These are phyloP conservation scores for Lycium ferocissimum DNA, from an alignment of 257 asterid species.

Conservation along the genomic window DNA sequence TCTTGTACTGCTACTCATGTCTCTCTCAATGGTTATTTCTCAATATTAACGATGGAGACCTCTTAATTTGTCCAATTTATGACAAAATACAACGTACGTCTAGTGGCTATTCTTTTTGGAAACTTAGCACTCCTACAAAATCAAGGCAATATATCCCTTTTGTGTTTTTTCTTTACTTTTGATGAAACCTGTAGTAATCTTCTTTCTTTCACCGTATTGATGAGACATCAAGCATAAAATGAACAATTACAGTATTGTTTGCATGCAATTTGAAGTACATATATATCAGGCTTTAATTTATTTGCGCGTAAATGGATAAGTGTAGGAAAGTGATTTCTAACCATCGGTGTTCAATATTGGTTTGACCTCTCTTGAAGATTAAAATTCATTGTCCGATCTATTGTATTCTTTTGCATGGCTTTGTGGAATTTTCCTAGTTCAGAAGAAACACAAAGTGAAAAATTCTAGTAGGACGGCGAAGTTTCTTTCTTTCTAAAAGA, in stretches of 20 bases:
- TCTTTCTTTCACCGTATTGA: not conserved
- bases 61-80: constrained; percentile 21
- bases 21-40: not conserved
- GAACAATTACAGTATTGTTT: not conserved
- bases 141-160: not conserved
- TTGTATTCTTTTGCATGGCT: not conserved
- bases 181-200: not conserved
- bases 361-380: not conserved
- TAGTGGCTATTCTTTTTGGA: not conserved
- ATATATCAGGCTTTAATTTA: not conserved
- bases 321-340: not conserved
- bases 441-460: too few relatives aligned
- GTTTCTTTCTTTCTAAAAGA: too few relatives aligned
- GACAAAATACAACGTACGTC: not conserved
- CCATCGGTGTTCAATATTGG: not conserved
- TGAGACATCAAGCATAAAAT: not conserved
- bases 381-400: not conserved
- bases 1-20: not conserved
- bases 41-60: not conserved
- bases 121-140: not conserved
- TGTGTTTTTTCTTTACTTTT: not conserved
- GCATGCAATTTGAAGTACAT: not conserved
- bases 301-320: not conserved
- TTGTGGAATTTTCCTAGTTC: not conserved
- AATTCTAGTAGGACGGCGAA: too few relatives aligned